Base-by-base conservation (phyloP, 768 basidiomycete genomes). In the Lentinula raphanica region DNA sequence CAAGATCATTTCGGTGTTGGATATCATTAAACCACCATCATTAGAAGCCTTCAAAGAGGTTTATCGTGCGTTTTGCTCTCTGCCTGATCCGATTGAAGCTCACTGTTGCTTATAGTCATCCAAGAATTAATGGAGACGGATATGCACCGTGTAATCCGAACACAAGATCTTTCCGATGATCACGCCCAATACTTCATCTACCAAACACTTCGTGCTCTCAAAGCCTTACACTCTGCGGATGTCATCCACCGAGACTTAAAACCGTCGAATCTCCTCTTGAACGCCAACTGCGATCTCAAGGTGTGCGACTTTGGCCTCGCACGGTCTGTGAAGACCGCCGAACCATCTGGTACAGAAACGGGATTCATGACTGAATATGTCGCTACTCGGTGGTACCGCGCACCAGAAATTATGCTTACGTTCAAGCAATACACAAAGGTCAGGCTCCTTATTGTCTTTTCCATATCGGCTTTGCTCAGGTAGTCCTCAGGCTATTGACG, bases 341-440 rank as follows among this genome's bases (percentile, higher is more conserved):
- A 92, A 69, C 89, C 90, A 0, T 88, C 86, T 13, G 90, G 89
- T 23, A 91, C 88, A 6, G 89, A 91, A 65, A 90, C 82, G 5
- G 87, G 87, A 5, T 94, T 94, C 76, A 94, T 95, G 93, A 96
- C 93, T 1, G 92, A 94, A 85, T 96, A 95, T 67, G 97, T 99
- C 49, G 96, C 97, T 2, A 98, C 97, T 25, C 80, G 97, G 64
- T 99, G 97, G 97, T 99, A 98, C 68, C 86, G 97, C 36, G 97
- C 97, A 0, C 97, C 97, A 0, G 97, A 99, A 71, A 95, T 99
- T 75, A 99, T 99, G 97, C 80, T 99, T 53, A 97, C 94, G 9
- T 98, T 98, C 80, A 96, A 97, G 70, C 90, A 97, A 70, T 99
- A 99, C 75, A 96, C 95, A 53, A 94, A 94, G 76, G 89, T 84